Base-by-base conservation (phyloP, 1,139 yeast genomes). In the Magnusiomyces tetraspermus region DNA sequence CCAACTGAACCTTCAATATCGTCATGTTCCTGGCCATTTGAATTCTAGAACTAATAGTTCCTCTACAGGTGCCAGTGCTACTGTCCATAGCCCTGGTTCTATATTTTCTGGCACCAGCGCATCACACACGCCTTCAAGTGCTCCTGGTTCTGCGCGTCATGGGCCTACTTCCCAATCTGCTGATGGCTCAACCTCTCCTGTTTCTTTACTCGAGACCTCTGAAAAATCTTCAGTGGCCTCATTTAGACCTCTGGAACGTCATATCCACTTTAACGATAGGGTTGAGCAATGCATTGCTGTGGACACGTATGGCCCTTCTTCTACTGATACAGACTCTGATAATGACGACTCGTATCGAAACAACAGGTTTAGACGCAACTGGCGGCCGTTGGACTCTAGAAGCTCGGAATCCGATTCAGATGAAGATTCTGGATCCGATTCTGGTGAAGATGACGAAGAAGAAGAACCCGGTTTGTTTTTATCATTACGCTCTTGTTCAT, bases 251-350 rank as follows among this genome's bases (percentile, higher is more conserved):
- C 24, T 28, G 4, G 52, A 53, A 48, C 76, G 92, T 57, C 92
- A 78, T 59, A 89, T 90, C 54, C 97, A 89, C 69, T 92, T 92
- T 70, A 90, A 85, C 64, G 95, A 88, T 63, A 80, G 89, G 55
- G 98, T 92, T 28, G 90, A 86, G 65, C 97, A 92, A 69, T 90
- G 97, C 67, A 80, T 85, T 55, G 88, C 95, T 0, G 66, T 87
- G 21, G 80, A 81, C 11, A 8, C 33, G 57, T 62, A 60, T 23
- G 59, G 56, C 33, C 15, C 43, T 26, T 38, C 53, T 28, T 43
- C 63, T 21, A 67, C 64, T 11, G 76, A 73, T 3, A 76, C 73
- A 2, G 78, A 75, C 3, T 78, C 76, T 8, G 83, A 79, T 45
- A 84, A 79, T 30, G 85, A 81, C 44, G 26, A 30, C 40, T 19